Evolutionary conservation across 495 filamentous ascomycete genomes (phyloP), one percentile per base, ranked within the genome.

Genomic region (Rhizodiscina lignyota): DNA sequence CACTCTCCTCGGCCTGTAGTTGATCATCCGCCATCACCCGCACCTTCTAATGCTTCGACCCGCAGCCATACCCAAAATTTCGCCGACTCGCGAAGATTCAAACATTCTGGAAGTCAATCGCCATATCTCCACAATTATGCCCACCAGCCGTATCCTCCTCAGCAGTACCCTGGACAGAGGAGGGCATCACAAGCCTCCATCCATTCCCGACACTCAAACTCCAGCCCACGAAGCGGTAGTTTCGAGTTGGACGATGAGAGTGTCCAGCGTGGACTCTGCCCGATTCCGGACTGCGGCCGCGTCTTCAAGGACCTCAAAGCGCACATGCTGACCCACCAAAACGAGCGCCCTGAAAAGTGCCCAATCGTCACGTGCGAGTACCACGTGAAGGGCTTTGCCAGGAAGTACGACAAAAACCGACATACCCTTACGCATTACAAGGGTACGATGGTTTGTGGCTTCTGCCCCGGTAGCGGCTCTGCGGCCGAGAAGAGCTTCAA

Each of bases 341-440:
- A 76, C 35, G 86, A 94, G 53, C 67, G 89, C 12, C 89, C 89
- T 0, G 87, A 96, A 39, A 99, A 99, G 52, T 99, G 89, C 51
- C 89, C 89, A 1, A 94, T 96, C 37, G 62, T 75, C 38, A 89
- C 71, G 6, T 99, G 89, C 64, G 84, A 93, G 47, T 99, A 94
- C 52, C 84, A 93, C 57, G 67, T 69, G 39, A 96, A 94, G 56
- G 89, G 89, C 1, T 99, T 99, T 49, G 87, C 89, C 3, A 66
- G 89, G 27, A 99, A 96, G 49, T 99, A 99, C 49, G 89, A 99
- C 57, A 96, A 94, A 61, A 96, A 96, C 54, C 64, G 89, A n/a
- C 89, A 99, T 51, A 94, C 87, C 0, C 53, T 99, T 43, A 99
- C 91, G 18, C 89, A 99, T 45, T 99, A 99, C 66, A 96, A 96